phyloP scores from a whole-genome alignment of 2,329 filamentous ascomycete species.

The Coniosporium tulheliwenetii region DNA sequence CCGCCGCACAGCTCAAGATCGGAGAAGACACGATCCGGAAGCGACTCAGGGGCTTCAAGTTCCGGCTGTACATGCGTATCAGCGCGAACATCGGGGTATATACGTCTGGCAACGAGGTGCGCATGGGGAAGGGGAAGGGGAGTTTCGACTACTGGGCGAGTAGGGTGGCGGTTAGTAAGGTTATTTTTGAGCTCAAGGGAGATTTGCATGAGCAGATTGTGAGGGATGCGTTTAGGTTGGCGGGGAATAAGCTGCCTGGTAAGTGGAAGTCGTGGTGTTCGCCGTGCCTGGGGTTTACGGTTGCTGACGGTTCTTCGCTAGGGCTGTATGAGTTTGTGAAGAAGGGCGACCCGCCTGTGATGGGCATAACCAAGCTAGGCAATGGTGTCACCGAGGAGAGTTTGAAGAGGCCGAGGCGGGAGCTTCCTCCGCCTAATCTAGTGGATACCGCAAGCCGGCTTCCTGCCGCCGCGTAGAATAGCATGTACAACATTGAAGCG shows the following conservation, averaged over 20 bases:
- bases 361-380: conserved; percentile 80
- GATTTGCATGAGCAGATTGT: conserved; percentile 89
- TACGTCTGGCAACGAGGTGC: conserved; percentile 85
- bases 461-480: neutral
- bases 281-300: neutral
- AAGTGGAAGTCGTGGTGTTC: conserved; percentile 14
- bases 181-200: conserved; percentile 85
- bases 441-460: conserved; percentile 1
- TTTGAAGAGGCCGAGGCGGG: conserved; percentile 50
- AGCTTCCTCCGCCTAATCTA: conserved; percentile 34
- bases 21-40: conserved; percentile 89
- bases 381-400: conserved; percentile 70
- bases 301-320: conserved; percentile 18
- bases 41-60: conserved; percentile 78
- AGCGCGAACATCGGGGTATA: conserved; percentile 91
- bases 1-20: conserved; percentile 70
- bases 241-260: conserved; percentile 91
- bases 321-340: conserved; percentile 85
- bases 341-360: conserved; percentile 77
- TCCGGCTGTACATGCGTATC: conserved; percentile 80
- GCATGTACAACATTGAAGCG: conserved; percentile 1
- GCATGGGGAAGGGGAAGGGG: conserved; percentile 99
- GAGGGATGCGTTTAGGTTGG: conserved; percentile 81
- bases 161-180: conserved; percentile 75
- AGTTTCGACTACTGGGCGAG: conserved; percentile 94